Conservation (phyloP, 192 early-diverging fungal species). For the Paraglomus brasilianum region DNA sequence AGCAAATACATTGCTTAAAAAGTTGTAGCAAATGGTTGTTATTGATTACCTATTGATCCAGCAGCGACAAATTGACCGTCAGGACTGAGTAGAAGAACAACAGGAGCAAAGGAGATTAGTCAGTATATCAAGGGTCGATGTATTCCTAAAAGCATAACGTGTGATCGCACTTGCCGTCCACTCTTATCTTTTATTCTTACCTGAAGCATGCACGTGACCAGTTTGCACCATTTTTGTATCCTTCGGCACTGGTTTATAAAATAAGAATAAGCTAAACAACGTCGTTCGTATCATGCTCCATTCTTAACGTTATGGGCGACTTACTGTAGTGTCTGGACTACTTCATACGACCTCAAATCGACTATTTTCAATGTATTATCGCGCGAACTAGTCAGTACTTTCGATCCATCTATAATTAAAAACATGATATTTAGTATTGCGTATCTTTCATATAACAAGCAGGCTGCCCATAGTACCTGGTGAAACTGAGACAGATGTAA, state of each 20-base stretch:
- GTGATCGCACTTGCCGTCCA: neutral
- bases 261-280: neutral
- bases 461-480: slow-evolving; percentile 45
- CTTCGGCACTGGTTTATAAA: slow-evolving; percentile 52
- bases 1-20: neutral
- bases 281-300: neutral
- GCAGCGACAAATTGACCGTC: slow-evolving; percentile 83
- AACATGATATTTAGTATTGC: neutral
- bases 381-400: slow-evolving; percentile 88
- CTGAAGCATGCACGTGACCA: slow-evolving; percentile 85
- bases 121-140: neutral
- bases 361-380: slow-evolving; percentile 90
- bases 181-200: slow-evolving; percentile 30
- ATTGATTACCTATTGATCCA: slow-evolving; percentile 60
- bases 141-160: neutral
- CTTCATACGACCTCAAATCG: slow-evolving; percentile 76
- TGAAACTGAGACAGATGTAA: slow-evolving; percentile 81
- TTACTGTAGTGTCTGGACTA: slow-evolving; percentile 62
- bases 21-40: neutral
- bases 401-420: slow-evolving; percentile 53
- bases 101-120: slow-evolving; percentile 3
- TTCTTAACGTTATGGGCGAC: slow-evolving; percentile 4
- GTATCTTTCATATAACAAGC: neutral
- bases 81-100: slow-evolving; percentile 56
- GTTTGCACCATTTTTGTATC: slow-evolving; percentile 81